These are phyloP conservation scores for Exobasidium cylindrosporum DNA, from an alignment of 1,284 basidiomycete genomes.

Conservation along the genomic window DNA sequence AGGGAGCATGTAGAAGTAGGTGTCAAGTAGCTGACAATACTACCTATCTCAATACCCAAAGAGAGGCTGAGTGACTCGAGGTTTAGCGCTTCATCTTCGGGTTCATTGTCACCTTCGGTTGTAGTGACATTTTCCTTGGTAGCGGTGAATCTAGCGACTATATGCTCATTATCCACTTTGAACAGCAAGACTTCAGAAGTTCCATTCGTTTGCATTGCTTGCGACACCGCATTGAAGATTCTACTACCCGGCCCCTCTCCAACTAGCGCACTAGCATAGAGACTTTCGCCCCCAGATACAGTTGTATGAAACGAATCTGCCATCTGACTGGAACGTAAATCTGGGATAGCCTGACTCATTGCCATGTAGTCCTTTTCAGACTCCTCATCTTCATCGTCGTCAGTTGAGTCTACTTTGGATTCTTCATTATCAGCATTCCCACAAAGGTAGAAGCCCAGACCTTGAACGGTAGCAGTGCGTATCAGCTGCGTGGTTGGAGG, in stretches of 20 bases:
- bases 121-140: not conserved
- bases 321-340: conserved; percentile 15
- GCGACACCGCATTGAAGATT: not conserved
- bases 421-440: not conserved
- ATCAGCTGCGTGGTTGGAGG: not conserved
- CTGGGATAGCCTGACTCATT: conserved; percentile 17
- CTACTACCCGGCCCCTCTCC: not conserved
- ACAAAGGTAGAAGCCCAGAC: not conserved
- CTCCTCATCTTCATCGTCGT: conserved; percentile 3
- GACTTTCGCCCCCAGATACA: not conserved
- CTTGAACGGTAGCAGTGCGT: not conserved
- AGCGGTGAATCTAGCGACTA: not conserved
- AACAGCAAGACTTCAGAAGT: not conserved
- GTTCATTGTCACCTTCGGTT: not conserved
- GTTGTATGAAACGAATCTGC: not conserved
- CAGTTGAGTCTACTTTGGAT: not conserved
- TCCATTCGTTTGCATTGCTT: not conserved
- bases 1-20: not conserved
- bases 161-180: not conserved
- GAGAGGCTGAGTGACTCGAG: not conserved
- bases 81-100: not conserved
- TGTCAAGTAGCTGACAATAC: not conserved
- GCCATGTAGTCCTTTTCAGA: conserved; percentile 12
- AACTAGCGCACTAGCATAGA: conserved; percentile 13
- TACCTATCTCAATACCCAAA: not conserved